phyloP scores from a whole-genome alignment of 352 stramenopile genomes.

The Phytophthora hibernalis region DNA sequence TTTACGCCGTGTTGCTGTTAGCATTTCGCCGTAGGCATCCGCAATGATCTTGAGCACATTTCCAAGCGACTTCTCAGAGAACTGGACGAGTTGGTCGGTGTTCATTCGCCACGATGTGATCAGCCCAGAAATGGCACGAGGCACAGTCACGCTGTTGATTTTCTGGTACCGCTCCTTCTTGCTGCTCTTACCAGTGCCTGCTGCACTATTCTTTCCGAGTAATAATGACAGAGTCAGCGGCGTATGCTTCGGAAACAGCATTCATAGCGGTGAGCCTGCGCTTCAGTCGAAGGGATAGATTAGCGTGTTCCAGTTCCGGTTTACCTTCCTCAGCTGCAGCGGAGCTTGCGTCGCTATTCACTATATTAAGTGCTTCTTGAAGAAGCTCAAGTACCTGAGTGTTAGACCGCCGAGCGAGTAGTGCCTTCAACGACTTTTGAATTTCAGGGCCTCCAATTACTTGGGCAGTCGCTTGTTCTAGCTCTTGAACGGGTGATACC shows the following conservation, averaged over 20 bases:
- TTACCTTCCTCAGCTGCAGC: background rate
- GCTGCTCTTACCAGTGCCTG: conserved; percentile 15
- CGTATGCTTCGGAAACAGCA: conserved; percentile 47
- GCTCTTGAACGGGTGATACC: conserved; percentile 46
- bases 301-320: background rate
- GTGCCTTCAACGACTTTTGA: conserved; percentile 42
- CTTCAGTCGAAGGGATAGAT: conserved; percentile 30
- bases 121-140: conserved; percentile 60
- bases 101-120: conserved; percentile 89
- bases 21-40: conserved; percentile 78
- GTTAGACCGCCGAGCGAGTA: conserved; percentile 49
- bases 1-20: conserved; percentile 67
- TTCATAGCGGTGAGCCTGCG: conserved; percentile 64
- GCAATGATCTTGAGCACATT: conserved; percentile 75
- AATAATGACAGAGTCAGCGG: conserved; percentile 64
- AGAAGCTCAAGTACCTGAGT: conserved; percentile 52
- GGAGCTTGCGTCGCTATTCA: background rate
- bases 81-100: conserved; percentile 79
- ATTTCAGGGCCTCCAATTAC: conserved; percentile 24
- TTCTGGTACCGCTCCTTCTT: conserved; percentile 81
- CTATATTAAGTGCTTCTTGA: conserved; percentile 21
- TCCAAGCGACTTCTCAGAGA: conserved; percentile 75
- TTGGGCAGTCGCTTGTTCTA: conserved; percentile 4
- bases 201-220: conserved; percentile 38
- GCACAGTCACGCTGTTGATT: conserved; percentile 73